Evolutionary conservation across 805 yeast species (phyloP), one percentile per base, ranked within the genome.

Genomic region (Metschnikowia picachoensis): DNA sequence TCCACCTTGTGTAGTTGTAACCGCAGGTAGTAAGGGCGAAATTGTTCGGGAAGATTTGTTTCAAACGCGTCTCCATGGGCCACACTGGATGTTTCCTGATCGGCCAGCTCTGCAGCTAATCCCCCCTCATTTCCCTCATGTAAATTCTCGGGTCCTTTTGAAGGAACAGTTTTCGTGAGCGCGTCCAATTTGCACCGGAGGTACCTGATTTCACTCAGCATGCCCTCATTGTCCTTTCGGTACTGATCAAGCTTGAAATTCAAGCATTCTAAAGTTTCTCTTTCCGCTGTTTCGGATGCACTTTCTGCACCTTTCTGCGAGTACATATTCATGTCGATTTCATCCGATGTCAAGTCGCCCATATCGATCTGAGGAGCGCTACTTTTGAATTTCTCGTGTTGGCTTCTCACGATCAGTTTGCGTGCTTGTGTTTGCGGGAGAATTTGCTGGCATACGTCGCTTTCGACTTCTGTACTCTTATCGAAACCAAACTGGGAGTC

Each of bases 1-100:
- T 70, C 74, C n/a, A 69, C 56, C 42, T 64, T 56, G 12, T 44
- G 43, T 25, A 69, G 56, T 35, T 62, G 59, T 14, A 67, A 53
- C 34, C 59, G 52, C 12, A 43, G 51, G 47, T 64, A 70, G 40
- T 53, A 59, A 4, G 52, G 46, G 39, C 50, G 55, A 55, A 67
- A 68, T 35, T 46, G 41, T 12, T 46, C 50, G 25, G 55, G 57
- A 3, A 65, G 37, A 4, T 55, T 51, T 8, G 52, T 53, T 30
- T 45, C 53, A 44, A 28, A 29, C 40, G 25, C 8, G 30, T 35
- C 36, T 47, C 55, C 46, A 2, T 11, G 16, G 39, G 10, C 35
- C 35, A 10, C 15, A 9, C n/a, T n/a, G 1, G n/a, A n/a, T 1
- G 4, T 37, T 20, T 37, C 17, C 31, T 37, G 39, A 4, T 11